Evolutionary conservation across 73 alveolate genomes (phyloP).

Genomic region (Tetrahymena malaccensis): DNA sequence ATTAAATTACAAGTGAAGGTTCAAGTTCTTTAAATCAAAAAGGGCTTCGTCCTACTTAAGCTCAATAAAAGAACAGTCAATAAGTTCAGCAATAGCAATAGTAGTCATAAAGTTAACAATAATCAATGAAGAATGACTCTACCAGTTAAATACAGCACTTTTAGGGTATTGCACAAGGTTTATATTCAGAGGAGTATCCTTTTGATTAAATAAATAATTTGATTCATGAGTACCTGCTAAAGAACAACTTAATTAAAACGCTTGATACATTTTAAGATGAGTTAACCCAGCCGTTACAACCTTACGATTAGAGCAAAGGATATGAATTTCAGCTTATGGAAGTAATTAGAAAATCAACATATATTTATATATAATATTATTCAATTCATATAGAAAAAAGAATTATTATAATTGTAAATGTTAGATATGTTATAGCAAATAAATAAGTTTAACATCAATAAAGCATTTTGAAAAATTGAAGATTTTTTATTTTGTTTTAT

Average conservation of each 20-base stretch:
- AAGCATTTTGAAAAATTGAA: neutral
- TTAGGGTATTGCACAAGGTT: neutral
- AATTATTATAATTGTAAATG: conserved; percentile 12
- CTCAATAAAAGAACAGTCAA: neutral
- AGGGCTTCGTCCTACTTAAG: neutral
- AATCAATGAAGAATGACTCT: neutral
- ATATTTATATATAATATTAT: conserved; percentile 14
- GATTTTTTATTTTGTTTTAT: neutral
- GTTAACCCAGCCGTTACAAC: conserved; percentile 30
- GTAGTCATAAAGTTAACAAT: neutral
- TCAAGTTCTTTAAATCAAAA: neutral
- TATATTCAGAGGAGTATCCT: conserved; percentile 7
- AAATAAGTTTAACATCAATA: neutral
- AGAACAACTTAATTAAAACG: conserved; percentile 75
- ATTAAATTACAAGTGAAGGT: neutral
- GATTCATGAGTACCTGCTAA: conserved; percentile 83
- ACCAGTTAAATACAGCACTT: neutral
- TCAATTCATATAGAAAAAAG: conserved; percentile 12
- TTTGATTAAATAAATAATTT: conserved; percentile 19
- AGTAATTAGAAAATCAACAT: conserved; percentile 38
- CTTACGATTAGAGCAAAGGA: conserved; percentile 18
- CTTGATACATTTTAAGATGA: conserved; percentile 74
- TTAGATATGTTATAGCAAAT: neutral
- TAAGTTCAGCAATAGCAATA: neutral
- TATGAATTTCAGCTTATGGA: conserved; percentile 41